Percentiles rank a stretch among this genome's conserved stretches.
Conservation (phyloP, 2,329 filamentous ascomycete genomes). For the Mollisiaceae sp. region DNA sequence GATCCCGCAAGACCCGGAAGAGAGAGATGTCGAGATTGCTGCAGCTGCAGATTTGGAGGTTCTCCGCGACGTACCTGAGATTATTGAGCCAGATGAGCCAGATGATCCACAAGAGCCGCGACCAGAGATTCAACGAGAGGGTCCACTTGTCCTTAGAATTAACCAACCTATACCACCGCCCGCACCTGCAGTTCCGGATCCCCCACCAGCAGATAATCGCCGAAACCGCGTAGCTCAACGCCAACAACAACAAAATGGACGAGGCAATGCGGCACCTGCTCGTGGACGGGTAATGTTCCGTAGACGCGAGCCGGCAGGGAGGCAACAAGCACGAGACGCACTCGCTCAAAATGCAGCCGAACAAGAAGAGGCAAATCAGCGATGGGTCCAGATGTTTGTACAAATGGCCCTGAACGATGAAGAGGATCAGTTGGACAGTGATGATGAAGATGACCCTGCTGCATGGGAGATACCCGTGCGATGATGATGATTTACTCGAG, state of each 20-base stretch:
- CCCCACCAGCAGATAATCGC: constrained; percentile 23
- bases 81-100: constrained; percentile 25
- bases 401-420: constrained; percentile 44
- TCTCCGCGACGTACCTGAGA: constrained; percentile 20
- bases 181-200: constrained; percentile 33
- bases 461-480: constrained; percentile 48
- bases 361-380: constrained; percentile 35
- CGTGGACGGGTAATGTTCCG: constrained; percentile 8
- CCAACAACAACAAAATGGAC: constrained; percentile 15
- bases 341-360: constrained; percentile 20
- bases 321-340: constrained; percentile 22
- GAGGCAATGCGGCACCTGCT: constrained; percentile 1
- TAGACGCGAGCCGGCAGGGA: constrained; percentile 9
- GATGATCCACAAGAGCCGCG: constrained; percentile 20
- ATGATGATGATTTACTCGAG: constrained; percentile 5
- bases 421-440: constrained; percentile 45
- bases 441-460: constrained; percentile 53
- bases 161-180: constrained; percentile 36
- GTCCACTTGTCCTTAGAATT: constrained; percentile 42
- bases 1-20: constrained; percentile 21
- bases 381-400: constrained; percentile 44
- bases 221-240: constrained; percentile 15
- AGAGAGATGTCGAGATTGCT: constrained; percentile 10
- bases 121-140: constrained; percentile 39
- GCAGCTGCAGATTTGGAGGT: constrained; percentile 16